phyloP scores from a whole-genome alignment of 192 early-diverging fungal species.

The Backusella liffmaniae region DNA sequence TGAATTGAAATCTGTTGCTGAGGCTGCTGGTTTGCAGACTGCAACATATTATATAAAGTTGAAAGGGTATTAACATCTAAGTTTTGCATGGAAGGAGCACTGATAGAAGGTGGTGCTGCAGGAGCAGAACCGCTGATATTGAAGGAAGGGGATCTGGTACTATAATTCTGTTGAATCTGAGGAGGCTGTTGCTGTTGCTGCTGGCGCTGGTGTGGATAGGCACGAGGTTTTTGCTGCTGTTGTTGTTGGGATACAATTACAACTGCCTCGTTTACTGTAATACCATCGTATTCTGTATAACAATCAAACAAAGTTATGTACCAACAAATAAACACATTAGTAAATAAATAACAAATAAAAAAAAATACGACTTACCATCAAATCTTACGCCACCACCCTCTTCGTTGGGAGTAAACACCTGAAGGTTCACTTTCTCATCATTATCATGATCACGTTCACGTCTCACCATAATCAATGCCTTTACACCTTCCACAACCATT shows the following conservation, averaged over 20 bases:
- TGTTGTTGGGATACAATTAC: slow-evolving; percentile 8
- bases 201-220: background rate
- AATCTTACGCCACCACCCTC: slow-evolving; percentile 13
- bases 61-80: slow-evolving; percentile 23
- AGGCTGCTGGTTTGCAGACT: background rate
- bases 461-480: slow-evolving; percentile 10
- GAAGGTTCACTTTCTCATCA: slow-evolving; percentile 3
- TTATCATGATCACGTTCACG: background rate
- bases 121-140: background rate
- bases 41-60: slow-evolving; percentile 10
- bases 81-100: background rate
- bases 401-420: slow-evolving; percentile 11
- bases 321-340: background rate
- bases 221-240: background rate
- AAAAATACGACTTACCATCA: slow-evolving; percentile 9
- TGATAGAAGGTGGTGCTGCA: background rate
- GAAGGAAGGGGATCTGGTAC: background rate
- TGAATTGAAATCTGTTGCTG: background rate
- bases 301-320: background rate
- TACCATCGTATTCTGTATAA: slow-evolving; percentile 19
- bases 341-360: background rate
- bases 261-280: slow-evolving; percentile 20
- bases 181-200: background rate
- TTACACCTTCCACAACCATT: slow-evolving; percentile 19
- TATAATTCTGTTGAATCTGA: background rate